Base-by-base conservation (phyloP, 352 stramenopile genomes). In the Phytopythium vexans region DNA sequence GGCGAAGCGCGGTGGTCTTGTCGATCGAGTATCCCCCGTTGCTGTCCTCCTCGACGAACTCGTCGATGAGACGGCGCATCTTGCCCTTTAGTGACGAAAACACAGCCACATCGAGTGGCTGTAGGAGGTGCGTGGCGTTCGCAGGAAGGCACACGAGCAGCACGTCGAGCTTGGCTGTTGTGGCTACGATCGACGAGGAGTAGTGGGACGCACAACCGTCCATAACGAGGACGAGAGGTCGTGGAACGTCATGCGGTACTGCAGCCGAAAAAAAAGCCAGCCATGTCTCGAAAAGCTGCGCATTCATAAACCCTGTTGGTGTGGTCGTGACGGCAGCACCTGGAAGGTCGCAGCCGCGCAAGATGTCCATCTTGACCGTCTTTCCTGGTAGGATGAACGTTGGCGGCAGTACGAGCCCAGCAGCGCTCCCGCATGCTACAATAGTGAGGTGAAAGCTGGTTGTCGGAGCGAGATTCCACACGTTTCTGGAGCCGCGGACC, bases 401-500 rank as follows among this genome's bases (percentile, higher is more conserved):
- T 8, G 14, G 40, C 40, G 40, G 40, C 12, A 44, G n/a, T 3
- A 31, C 11, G n/a, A 21, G 11, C 14, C 40, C 40, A 21, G 12
- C n/a, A 4, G 40, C 40, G 6, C 40, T 44, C 7, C 40, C 40
- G 5, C 40, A 33, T 10, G 40, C 40, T 7, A 44, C 15, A 1
- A 44, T 10, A 1, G n/a, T 32, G 14, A 44, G 40, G 4, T 44
- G 15, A 10, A 44, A 44, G 21, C 21, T 36, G 9, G 42, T 34
- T 36, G 16, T 36, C 8, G 43, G 8, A 9, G 38, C 48, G 4
- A 44, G 14, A 6, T 27, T 49, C 51, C 62, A 67, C 6, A 71
- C 62, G 32, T 66, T 67, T 1, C 14, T 35, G 1, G 58, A 66
- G 3, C 58, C 62, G 6, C 52, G 34, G 0, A 55, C 2, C 3